Percentiles rank a stretch among this genome's conserved stretches.
phyloP scores from a whole-genome alignment of 1,284 basidiomycete genomes.

The Cerioporus squamosus region DNA sequence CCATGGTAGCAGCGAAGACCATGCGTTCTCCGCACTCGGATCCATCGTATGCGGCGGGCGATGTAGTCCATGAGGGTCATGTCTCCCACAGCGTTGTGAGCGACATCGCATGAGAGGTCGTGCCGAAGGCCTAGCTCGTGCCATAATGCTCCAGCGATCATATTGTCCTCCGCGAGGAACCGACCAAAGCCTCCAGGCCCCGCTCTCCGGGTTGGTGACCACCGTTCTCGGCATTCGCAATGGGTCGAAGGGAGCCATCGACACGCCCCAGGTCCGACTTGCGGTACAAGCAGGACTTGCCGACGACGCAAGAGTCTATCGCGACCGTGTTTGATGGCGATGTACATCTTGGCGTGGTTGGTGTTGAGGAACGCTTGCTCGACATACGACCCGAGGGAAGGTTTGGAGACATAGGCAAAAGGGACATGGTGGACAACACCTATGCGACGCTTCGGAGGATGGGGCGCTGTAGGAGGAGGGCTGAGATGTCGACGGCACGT shows the following conservation, averaged over 20 bases:
- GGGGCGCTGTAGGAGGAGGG: slow-evolving; percentile 36
- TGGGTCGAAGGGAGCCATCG: slow-evolving; percentile 61
- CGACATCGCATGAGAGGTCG: slow-evolving; percentile 87
- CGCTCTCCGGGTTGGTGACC: slow-evolving; percentile 38
- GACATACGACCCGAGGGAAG: slow-evolving; percentile 77
- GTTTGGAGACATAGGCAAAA: slow-evolving; percentile 78
- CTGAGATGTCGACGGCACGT: slow-evolving; percentile 83
- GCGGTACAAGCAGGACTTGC: slow-evolving; percentile 95
- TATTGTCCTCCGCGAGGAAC: slow-evolving; percentile 95
- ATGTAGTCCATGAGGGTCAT: slow-evolving; percentile 86
- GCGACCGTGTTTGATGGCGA: slow-evolving; percentile 90
- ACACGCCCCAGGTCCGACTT: slow-evolving; percentile 84
- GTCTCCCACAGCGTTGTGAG: slow-evolving; percentile 85
- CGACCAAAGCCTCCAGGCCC: slow-evolving; percentile 83
- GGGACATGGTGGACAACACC: slow-evolving; percentile 97
- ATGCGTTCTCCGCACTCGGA: slow-evolving; percentile 93
- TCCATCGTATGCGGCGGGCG: slow-evolving; percentile 89
- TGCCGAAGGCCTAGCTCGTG: slow-evolving; percentile 88
- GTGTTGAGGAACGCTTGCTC: slow-evolving; percentile 97
- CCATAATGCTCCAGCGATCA: slow-evolving; percentile 90
- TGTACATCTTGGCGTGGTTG: slow-evolving; percentile 99
- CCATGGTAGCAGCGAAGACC: slow-evolving; percentile 80
- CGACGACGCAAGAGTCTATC: slow-evolving; percentile 95
- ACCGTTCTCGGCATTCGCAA: slow-evolving; percentile 31
- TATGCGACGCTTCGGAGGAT: slow-evolving; percentile 48